A percentile compares a stretch with the other conserved stretches of the same genome.
Conservation (phyloP, 2,329 filamentous ascomycete genomes). For the Gremmenia infestans region DNA sequence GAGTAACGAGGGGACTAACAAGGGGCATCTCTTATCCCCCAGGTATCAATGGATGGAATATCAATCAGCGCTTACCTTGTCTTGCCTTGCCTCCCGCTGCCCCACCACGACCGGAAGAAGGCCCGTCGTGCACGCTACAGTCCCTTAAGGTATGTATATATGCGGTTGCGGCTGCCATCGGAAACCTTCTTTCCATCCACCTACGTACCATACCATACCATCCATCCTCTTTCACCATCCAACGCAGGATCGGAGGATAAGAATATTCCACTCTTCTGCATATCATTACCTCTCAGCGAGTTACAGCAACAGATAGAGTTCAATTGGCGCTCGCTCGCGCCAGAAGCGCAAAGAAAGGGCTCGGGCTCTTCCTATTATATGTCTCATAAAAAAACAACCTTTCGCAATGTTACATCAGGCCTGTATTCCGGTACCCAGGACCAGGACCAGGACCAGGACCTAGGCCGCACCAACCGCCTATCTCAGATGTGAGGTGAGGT, state of each 20-base stretch:
- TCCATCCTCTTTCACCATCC: background rate
- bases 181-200: background rate
- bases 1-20: background rate
- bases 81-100: too few relatives aligned
- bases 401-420: background rate
- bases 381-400: background rate
- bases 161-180: background rate
- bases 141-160: background rate
- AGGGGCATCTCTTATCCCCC: background rate
- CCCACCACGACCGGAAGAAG: background rate
- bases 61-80: background rate
- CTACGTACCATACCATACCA: background rate
- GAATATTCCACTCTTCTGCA: background rate
- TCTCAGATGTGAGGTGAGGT: background rate
- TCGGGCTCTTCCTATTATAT: background rate
- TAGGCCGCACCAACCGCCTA: background rate
- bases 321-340: background rate
- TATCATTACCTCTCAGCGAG: background rate
- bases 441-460: background rate
- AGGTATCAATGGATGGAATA: background rate
- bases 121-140: background rate
- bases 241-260: too few relatives aligned
- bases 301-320: background rate
- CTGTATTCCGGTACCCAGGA: too few relatives aligned
- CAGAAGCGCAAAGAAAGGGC: background rate